phyloP scores from a whole-genome alignment of 495 filamentous ascomycete species.

The Sporormia fimetaria region DNA sequence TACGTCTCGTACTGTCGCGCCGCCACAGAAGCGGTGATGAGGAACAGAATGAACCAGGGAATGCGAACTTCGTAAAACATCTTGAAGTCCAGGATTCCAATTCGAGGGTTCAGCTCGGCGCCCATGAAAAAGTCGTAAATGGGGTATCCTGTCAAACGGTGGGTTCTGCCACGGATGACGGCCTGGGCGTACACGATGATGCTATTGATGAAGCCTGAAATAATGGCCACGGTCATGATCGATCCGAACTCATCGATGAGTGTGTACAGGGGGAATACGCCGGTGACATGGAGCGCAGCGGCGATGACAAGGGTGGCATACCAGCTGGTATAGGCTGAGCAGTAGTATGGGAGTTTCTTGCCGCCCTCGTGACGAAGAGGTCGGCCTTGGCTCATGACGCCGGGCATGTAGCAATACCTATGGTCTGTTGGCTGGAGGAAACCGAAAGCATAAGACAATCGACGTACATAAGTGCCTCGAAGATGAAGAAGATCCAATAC shows the following conservation, averaged over 20 bases:
- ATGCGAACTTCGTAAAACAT: constrained; percentile 99
- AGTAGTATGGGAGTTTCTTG: constrained; percentile 83
- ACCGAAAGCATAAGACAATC: too few relatives aligned
- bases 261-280: constrained; percentile 81
- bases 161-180: constrained; percentile 62
- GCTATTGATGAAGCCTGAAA: constrained; percentile 70
- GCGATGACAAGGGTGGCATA: constrained; percentile 70
- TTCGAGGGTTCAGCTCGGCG: constrained; percentile 87
- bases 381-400: constrained; percentile 72
- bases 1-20: constrained; percentile 79
- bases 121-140: constrained; percentile 99
- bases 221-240: constrained; percentile 77
- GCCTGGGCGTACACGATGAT: constrained; percentile 79
- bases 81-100: constrained; percentile 90
- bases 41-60: constrained; percentile 89
- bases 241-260: constrained; percentile 93
- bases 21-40: constrained; percentile 64
- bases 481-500: constrained; percentile 83
- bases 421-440: too few relatives aligned
- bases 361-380: constrained; percentile 71
- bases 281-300: constrained; percentile 59
- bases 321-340: constrained; percentile 75
- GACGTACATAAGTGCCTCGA: constrained; percentile 69
- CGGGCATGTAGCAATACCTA: too few relatives aligned
- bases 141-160: constrained; percentile 84